Percentiles rank a stretch among this genome's conserved stretches.
Conservation (phyloP, 164 flowering plant genomes). For the Sedum album region DNA sequence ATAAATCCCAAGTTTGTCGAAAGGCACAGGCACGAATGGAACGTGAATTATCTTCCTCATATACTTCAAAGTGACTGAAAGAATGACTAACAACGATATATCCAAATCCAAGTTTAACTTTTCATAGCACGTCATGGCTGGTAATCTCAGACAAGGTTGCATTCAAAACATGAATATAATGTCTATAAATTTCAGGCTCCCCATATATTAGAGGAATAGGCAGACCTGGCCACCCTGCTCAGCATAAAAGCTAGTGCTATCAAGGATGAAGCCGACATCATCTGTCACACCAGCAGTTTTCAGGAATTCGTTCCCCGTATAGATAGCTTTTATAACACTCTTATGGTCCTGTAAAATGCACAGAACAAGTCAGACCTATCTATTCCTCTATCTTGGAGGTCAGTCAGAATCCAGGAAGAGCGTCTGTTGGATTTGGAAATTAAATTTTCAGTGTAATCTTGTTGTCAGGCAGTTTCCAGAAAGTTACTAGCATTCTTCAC, state of each 20-base stretch:
- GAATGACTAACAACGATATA: neutral
- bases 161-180: neutral
- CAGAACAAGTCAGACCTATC: neutral
- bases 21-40: too few species aligned
- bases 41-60: too few species aligned
- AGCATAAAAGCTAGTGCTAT: slow-evolving; percentile 82
- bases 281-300: slow-evolving; percentile 37
- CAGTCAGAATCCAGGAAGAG: too few species aligned
- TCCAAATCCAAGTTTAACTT: neutral
- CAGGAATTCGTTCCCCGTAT: slow-evolving; percentile 58
- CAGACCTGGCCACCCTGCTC: slow-evolving; percentile 99
- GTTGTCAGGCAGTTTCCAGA: too few species aligned
- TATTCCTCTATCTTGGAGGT: too few species aligned
- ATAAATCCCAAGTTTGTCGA: too few species aligned
- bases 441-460: too few species aligned
- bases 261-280: slow-evolving; percentile 75
- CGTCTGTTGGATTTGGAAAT: too few species aligned
- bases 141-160: neutral
- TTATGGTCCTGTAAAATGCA: slow-evolving; percentile 48
- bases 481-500: too few species aligned
- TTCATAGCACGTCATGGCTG: neutral
- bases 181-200: neutral
- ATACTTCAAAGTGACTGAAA: neutral
- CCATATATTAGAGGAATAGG: neutral
- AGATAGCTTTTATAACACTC: slow-evolving; percentile 75